Evolutionary conservation across 257 asterid genomes (phyloP), one percentile per base, ranked within the genome.

Genomic region (Buddleja alternifolia): DNA sequence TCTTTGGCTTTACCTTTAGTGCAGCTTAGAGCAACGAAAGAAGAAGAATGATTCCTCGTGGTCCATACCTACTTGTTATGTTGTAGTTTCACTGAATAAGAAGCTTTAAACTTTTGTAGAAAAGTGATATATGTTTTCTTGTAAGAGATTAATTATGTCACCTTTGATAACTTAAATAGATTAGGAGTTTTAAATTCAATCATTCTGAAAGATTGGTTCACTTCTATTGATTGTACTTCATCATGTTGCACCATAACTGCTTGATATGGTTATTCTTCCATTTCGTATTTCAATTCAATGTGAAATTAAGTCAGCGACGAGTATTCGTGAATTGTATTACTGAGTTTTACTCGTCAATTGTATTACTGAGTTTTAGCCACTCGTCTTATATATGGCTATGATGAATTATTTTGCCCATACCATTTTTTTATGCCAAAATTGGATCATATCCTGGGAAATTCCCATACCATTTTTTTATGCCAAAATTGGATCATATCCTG

Each of bases 11-110:
- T 54, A n/a, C 16, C 57, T 34, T 29, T 16, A 59, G 16, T 50
- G 61, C 10, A 48, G 61, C 23, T 47, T 32, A 59, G 65, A 60
- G 66, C 52, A 66, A 58, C 7, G 10, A 14, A 8, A 50, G 36
- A 70, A 56, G 57, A 57, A 70, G 59, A 50, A 55, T 66, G 70
- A 75, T 69, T 46, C 68, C 25, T 42, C 32, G 45, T 44, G 71
- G 66, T 62, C 73, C 64, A 44, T 60, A 54, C 47, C 45, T 67
- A 56, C 74, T 53, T 69, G 51, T 56, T 44, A 60, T 75, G 48
- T 52, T 74, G 70, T 60, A 56, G 69, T 41, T 74, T 73, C 42
- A 39, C 64, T 48, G 64, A 75, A 75, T 75, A 70, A 75, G 53
- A 52, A 60, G 40, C 41, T 42, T 60, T 53, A 71, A 67, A 66